These are phyloP conservation scores for Phytophthora boehmeriae DNA, from an alignment of 352 stramenopile species.

Conservation along the genomic window DNA sequence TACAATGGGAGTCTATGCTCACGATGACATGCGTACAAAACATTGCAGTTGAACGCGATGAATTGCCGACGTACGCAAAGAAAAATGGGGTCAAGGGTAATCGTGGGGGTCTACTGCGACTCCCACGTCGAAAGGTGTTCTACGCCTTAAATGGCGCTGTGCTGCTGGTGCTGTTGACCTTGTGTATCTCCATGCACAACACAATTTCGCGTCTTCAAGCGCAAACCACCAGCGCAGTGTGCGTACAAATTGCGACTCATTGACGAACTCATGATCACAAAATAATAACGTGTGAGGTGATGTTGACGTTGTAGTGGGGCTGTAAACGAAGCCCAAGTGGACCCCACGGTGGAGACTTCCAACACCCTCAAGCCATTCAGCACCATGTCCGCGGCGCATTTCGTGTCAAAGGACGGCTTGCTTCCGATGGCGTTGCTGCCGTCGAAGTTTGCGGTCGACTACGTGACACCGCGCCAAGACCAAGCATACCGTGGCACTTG, in stretches of 20 bases:
- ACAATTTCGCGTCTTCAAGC: conserved; percentile 60
- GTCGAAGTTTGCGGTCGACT: conserved; percentile 82
- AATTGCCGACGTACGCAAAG: conserved; percentile 16
- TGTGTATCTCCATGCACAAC: conserved; percentile 78
- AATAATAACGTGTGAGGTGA: not conserved
- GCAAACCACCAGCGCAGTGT: conserved; percentile 20
- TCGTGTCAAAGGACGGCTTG: conserved; percentile 39
- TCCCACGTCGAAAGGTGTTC: conserved; percentile 48
- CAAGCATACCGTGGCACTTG: conserved; percentile 80
- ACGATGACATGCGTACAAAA: not conserved
- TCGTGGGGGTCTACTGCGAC: not conserved
- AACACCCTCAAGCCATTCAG: conserved; percentile 13
- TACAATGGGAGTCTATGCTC: not conserved
- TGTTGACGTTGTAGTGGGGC: conserved; percentile 20
- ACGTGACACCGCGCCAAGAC: conserved; percentile 76
- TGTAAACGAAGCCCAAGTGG: conserved; percentile 20
- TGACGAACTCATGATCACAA: not conserved
- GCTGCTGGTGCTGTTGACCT: conserved; percentile 55
- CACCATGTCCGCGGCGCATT: conserved; percentile 6
- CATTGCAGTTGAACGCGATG: conserved; percentile 12
- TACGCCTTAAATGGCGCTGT: conserved; percentile 66
- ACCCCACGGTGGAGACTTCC: too few relatives aligned
- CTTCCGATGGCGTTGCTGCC: conserved; percentile 73
- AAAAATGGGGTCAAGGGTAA: conserved; percentile 9
- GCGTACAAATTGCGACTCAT: conserved; percentile 13